Conservation (phyloP, 306 rosid species). For the Quercus glauca region DNA sequence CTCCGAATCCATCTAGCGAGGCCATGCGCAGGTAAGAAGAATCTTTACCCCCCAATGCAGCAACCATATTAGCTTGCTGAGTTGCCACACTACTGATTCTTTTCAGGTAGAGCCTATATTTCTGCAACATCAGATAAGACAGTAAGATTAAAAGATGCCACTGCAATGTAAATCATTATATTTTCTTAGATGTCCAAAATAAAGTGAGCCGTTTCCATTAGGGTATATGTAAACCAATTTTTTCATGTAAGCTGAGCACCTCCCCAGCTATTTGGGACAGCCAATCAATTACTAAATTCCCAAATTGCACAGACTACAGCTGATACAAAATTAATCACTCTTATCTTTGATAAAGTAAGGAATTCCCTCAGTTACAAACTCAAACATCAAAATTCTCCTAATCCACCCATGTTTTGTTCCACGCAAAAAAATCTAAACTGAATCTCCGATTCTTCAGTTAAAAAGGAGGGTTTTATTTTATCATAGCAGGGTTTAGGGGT, state of each 20-base stretch:
- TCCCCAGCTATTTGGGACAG: background rate
- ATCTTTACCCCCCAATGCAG: slow-evolving; percentile 41
- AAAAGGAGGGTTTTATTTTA: background rate
- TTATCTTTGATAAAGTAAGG: background rate
- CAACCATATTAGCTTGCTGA: slow-evolving; percentile 41
- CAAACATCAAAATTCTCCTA: background rate
- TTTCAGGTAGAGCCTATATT: slow-evolving; percentile 59
- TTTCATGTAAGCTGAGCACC: background rate
- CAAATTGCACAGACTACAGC: background rate
- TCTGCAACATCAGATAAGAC: slow-evolving; percentile 46
- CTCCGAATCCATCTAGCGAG: slow-evolving; percentile 50
- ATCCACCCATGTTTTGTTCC: background rate
- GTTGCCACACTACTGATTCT: slow-evolving; percentile 30
- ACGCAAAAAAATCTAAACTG: background rate
- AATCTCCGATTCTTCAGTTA: background rate
- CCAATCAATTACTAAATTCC: background rate
- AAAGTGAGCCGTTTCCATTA: background rate
- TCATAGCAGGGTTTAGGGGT: background rate
- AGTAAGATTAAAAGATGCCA: slow-evolving; percentile 2
- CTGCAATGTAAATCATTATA: background rate
- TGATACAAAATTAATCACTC: background rate
- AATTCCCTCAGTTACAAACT: background rate
- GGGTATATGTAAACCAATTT: background rate
- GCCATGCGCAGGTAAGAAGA: slow-evolving; percentile 43
- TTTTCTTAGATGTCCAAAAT: background rate